Percentiles rank a stretch among this genome's conserved stretches.
Conservation (phyloP, 2,329 filamentous ascomycete species). For the Talaromyces marneffei region DNA sequence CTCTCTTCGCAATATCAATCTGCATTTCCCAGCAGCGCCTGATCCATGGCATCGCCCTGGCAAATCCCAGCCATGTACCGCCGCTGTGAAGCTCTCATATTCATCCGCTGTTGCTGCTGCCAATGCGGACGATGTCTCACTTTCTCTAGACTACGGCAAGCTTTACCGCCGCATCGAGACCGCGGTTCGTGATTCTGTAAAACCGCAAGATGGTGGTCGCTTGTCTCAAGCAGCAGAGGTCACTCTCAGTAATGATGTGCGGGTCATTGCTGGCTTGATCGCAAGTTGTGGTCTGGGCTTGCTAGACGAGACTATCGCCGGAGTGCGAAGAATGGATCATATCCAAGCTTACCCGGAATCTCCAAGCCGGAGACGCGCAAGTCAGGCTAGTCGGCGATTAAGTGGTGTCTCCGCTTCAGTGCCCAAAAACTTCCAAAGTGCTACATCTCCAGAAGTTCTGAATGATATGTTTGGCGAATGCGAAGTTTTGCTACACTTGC, state of each 20-base stretch:
- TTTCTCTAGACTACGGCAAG: conserved; percentile 45
- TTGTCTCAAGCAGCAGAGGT: conserved; percentile 12
- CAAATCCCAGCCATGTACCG: conserved; percentile 42
- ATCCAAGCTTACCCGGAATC: conserved; percentile 25
- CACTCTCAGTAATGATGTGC: conserved; percentile 30
- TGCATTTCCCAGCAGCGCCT: conserved; percentile 38
- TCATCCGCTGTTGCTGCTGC: conserved; percentile 38
- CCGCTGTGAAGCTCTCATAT: conserved; percentile 40
- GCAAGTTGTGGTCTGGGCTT: conserved; percentile 30
- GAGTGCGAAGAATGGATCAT: conserved; percentile 30
- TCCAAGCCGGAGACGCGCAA: conserved; percentile 15
- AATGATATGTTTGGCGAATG: conserved; percentile 30
- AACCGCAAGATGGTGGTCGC: conserved; percentile 15
- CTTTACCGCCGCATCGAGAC: conserved; percentile 39
- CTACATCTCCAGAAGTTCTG: conserved; percentile 19
- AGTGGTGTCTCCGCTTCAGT: conserved; percentile 19
- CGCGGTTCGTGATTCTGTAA: conserved; percentile 28
- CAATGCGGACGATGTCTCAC: conserved; percentile 39
- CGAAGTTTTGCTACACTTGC: conserved; percentile 36
- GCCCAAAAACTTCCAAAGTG: conserved; percentile 1
- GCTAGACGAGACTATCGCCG: conserved; percentile 34
- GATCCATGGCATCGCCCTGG: conserved; percentile 43
- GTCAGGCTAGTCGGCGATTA: conserved; percentile 15
- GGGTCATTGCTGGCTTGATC: conserved; percentile 31
- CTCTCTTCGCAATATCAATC: conserved; percentile 39